These are phyloP conservation scores for Periconia sp. DNA, from an alignment of 2,329 filamentous ascomycete genomes.

Conservation along the genomic window DNA sequence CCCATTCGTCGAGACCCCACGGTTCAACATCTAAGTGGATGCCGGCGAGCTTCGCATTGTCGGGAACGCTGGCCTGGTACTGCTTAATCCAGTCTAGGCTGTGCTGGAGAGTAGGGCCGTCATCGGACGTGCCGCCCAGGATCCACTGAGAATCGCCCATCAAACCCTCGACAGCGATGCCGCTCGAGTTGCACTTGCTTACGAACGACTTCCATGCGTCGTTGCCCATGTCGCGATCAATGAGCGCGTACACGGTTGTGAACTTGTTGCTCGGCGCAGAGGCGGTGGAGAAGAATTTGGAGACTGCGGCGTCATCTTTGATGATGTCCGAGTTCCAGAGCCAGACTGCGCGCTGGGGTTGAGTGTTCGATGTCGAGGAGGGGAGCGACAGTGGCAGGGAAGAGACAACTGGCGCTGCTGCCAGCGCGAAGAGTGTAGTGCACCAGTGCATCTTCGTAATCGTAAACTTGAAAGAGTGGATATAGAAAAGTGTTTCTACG, in stretches of 20 bases:
- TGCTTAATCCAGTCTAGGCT: constrained; percentile 9
- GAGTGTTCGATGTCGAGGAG: not conserved
- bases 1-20: constrained; percentile 9
- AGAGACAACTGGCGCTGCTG: not conserved
- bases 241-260: constrained; percentile 8
- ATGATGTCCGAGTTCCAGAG: constrained; percentile 12
- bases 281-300: constrained; percentile 7
- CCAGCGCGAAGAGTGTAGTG: not conserved
- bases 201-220: constrained; percentile 6
- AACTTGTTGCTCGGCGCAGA: constrained; percentile 2
- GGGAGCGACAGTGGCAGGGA: not conserved
- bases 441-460: not conserved
- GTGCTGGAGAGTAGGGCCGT: constrained; percentile 7
- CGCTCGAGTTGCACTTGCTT: constrained; percentile 8
- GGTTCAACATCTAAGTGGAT: constrained; percentile 14
- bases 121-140: constrained; percentile 2
- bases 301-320: constrained; percentile 2
- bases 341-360: constrained; percentile 9
- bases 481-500: not conserved
- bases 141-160: constrained; percentile 13
- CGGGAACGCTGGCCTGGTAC: constrained; percentile 5
- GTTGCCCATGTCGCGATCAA: constrained; percentile 12
- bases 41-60: constrained; percentile 8
- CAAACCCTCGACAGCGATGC: constrained; percentile 9
- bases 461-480: not conserved